Evolutionary conservation across 2,329 filamentous ascomycete genomes (phyloP).

Genomic region (Zopfia rhizophila): DNA sequence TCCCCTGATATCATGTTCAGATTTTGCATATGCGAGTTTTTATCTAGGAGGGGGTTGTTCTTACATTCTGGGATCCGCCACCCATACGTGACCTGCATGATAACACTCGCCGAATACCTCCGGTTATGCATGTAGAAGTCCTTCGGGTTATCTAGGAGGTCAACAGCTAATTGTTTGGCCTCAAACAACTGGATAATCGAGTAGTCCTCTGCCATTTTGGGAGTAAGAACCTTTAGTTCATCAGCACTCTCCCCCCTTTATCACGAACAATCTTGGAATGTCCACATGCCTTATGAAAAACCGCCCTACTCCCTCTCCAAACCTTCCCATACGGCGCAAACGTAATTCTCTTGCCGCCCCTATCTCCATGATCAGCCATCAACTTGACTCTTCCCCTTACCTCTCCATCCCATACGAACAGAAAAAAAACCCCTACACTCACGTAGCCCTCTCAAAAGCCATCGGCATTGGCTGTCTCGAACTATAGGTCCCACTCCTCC

Average conservation of each 20-base stretch:
- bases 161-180: slow-evolving; percentile 16
- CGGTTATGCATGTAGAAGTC: slow-evolving; percentile 23
- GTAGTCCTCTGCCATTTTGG: slow-evolving; percentile 19
- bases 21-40: no score
- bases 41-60: no score
- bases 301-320: slow-evolving; percentile 10
- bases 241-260: neutral
- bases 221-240: slow-evolving; percentile 13
- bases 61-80: slow-evolving; percentile 18
- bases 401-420: no score
- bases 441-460: slow-evolving; percentile 22
- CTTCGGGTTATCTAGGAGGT: slow-evolving; percentile 14
- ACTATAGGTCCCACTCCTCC: slow-evolving; percentile 17
- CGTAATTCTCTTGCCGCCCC: slow-evolving; percentile 19
- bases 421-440: no score
- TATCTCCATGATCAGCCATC: slow-evolving; percentile 2
- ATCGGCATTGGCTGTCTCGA: slow-evolving; percentile 21
- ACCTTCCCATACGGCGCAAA: slow-evolving; percentile 15
- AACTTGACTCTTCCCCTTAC: no score
- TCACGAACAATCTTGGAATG: neutral
- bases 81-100: slow-evolving; percentile 22
- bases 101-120: slow-evolving; percentile 15
- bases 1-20: no score
- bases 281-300: slow-evolving; percentile 21
- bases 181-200: slow-evolving; percentile 22